phyloP scores from a whole-genome alignment of 169 alveolate species.

The Cryptosporidium tyzzeri region DNA sequence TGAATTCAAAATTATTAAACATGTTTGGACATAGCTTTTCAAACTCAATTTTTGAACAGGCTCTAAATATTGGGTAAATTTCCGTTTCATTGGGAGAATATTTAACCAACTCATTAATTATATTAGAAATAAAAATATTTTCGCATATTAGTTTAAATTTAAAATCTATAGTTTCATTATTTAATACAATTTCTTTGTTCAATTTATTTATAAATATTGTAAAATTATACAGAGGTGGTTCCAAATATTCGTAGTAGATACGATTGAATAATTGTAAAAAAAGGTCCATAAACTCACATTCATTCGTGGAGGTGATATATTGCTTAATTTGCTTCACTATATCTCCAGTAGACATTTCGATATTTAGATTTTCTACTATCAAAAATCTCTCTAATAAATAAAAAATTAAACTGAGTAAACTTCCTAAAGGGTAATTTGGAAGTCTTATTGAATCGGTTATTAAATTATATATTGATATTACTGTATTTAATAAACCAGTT shows the following conservation, averaged over 20 bases:
- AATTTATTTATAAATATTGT: neutral
- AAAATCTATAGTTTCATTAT: neutral
- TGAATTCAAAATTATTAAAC: neutral
- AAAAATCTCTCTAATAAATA: constrained; percentile 4
- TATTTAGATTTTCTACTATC: neutral
- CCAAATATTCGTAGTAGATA: neutral
- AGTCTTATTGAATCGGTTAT: neutral
- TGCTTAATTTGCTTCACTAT: neutral
- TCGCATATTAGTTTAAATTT: neutral
- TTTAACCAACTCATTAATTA: neutral
- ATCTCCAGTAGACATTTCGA: neutral
- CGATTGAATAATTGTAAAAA: neutral
- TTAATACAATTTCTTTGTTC: neutral
- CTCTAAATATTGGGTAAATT: neutral
- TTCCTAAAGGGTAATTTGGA: constrained; percentile 27
- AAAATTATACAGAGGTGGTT: neutral
- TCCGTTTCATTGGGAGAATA: constrained; percentile 1
- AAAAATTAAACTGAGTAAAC: neutral
- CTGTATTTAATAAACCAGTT: neutral
- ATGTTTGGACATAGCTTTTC: neutral
- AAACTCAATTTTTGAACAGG: neutral
- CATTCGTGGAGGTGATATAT: neutral
- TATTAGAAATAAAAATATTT: neutral
- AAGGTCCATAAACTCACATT: neutral
- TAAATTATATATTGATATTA: constrained; percentile 11